Percentiles rank a stretch among this genome's conserved stretches.
Conservation (phyloP, 2,329 filamentous ascomycete species). For the Fulvia fulva region DNA sequence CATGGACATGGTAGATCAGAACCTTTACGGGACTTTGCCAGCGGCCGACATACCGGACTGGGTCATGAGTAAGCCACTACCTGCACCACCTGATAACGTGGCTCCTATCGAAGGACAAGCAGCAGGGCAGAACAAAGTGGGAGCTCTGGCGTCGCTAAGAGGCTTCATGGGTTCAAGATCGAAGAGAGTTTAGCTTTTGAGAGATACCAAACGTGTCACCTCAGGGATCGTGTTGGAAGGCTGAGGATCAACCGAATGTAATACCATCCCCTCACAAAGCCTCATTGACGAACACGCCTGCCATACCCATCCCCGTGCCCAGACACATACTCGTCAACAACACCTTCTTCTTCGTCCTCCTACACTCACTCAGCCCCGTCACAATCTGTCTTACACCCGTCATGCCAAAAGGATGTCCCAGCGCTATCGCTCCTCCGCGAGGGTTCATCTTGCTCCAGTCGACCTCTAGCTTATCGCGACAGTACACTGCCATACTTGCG, state of each 20-base stretch:
- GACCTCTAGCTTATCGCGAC: conserved; percentile 65
- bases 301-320: conserved; percentile 35
- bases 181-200: no score
- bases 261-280: not conserved
- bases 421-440: conserved; percentile 82
- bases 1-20: not conserved
- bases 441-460: conserved; percentile 74
- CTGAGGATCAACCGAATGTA: no score
- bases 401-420: conserved; percentile 79
- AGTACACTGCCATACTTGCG: conserved; percentile 63
- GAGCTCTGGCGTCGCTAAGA: not conserved
- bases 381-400: conserved; percentile 78
- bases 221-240: no score
- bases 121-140: not conserved
- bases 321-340: conserved; percentile 87
- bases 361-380: conserved; percentile 66
- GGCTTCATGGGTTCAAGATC: not conserved
- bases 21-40: not conserved
- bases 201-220: no score
- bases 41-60: not conserved
- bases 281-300: conserved; percentile 47
- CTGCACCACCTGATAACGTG: not conserved
- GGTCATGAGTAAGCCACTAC: conserved; percentile 2
- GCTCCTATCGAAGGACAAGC: not conserved
- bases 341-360: conserved; percentile 63